phyloP scores from a whole-genome alignment of 441 rosid species.

The Euphorbia corollata region DNA sequence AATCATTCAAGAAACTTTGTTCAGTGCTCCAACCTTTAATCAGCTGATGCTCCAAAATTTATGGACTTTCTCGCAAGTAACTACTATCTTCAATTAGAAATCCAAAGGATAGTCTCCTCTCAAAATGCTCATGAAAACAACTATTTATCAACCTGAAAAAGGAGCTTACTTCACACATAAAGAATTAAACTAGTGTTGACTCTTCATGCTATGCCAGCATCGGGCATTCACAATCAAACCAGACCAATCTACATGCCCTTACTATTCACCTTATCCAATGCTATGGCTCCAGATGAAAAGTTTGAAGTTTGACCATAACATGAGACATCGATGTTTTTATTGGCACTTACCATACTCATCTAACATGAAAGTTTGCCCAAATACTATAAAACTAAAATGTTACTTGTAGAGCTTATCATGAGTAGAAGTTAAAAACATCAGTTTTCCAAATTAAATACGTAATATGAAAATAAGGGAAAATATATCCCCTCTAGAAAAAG shows the following conservation, averaged over 20 bases:
- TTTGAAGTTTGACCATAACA: slow-evolving; percentile 5
- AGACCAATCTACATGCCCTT: slow-evolving; percentile 5
- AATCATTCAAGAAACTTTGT: slow-evolving; percentile 17
- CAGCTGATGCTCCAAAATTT: background rate
- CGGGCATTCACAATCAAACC: background rate
- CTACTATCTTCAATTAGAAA: background rate
- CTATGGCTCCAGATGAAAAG: background rate
- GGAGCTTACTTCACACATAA: background rate
- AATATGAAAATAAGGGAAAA: background rate
- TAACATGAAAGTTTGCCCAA: background rate
- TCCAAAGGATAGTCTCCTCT: background rate
- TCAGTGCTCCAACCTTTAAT: no score
- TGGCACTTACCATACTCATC: slow-evolving; percentile 3
- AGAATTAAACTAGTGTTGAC: background rate
- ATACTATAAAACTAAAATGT: no score
- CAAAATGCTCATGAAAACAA: background rate
- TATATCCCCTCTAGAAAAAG: background rate
- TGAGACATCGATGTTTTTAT: background rate
- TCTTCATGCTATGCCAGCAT: background rate
- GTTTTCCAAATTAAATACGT: background rate
- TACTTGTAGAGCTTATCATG: no score
- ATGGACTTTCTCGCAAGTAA: background rate
- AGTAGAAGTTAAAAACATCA: background rate
- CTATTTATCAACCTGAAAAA: background rate
- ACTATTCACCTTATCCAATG: background rate